A percentile compares a stretch with the other conserved stretches of the same genome.
These are phyloP conservation scores for Colletotrichum ledebouriae DNA, from an alignment of 2,329 filamentous ascomycete species.

Conservation along the genomic window DNA sequence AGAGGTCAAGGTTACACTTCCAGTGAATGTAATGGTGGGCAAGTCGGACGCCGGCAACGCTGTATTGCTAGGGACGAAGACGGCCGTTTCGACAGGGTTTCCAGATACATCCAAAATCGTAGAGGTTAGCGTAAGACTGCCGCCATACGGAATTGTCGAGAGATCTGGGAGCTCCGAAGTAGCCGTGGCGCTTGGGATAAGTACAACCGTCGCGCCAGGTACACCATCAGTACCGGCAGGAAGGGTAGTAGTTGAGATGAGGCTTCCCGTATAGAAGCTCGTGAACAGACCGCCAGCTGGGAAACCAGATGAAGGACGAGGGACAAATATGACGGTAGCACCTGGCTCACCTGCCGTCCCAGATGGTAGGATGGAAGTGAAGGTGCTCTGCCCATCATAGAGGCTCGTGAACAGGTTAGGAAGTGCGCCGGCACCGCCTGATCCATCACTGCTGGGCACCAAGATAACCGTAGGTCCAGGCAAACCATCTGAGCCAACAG, in stretches of 20 bases:
- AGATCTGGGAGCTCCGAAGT: neutral
- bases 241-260: conserved; percentile 18
- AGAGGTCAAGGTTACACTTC: conserved; percentile 2
- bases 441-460: neutral
- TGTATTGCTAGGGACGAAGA: neutral
- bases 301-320: neutral
- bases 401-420: conserved; percentile 16
- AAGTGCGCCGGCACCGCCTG: neutral
- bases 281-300: conserved; percentile 6
- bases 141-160: neutral
- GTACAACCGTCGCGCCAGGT: conserved; percentile 13
- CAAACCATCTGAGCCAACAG: conserved; percentile 4
- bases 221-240: conserved; percentile 2
- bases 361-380: conserved; percentile 4
- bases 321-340: conserved; percentile 13
- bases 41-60: neutral
- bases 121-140: neutral
- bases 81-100: neutral
- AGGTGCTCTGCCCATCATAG: conserved; percentile 10
- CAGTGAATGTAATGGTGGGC: neutral
- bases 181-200: conserved; percentile 8
- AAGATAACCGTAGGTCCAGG: conserved; percentile 12
- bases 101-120: neutral
- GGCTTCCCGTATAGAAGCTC: conserved; percentile 16
- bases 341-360: conserved; percentile 8